A percentile compares a stretch with the other conserved stretches of the same genome.
phyloP scores from a whole-genome alignment of 768 basidiomycete species.

The Lentinus brumalis region DNA sequence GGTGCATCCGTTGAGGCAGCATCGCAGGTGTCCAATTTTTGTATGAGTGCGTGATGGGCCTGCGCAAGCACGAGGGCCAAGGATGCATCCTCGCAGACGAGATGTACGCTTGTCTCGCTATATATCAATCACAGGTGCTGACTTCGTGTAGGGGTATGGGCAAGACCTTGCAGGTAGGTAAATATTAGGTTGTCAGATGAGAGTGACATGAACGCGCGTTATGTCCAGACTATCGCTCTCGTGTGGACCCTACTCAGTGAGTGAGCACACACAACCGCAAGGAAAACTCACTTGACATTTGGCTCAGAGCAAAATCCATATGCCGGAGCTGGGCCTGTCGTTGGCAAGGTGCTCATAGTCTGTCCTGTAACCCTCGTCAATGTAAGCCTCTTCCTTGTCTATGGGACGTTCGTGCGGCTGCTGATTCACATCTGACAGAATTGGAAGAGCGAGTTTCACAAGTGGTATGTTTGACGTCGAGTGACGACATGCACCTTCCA shows the following conservation, averaged over 20 bases:
- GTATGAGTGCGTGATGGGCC: slow-evolving; percentile 95
- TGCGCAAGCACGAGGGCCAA: slow-evolving; percentile 86
- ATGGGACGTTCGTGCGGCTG: background rate
- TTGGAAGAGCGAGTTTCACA: slow-evolving; percentile 94
- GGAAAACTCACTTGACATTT: background rate
- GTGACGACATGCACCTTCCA: slow-evolving; percentile 41
- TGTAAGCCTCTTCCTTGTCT: slow-evolving; percentile 41
- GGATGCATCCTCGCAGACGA: slow-evolving; percentile 98
- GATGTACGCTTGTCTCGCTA: slow-evolving; percentile 52
- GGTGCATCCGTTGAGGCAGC: background rate
- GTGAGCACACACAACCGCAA: slow-evolving; percentile 25
- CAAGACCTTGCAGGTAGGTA: slow-evolving; percentile 81
- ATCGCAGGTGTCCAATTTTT: slow-evolving; percentile 76
- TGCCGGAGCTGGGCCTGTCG: slow-evolving; percentile 49
- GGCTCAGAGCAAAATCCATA: slow-evolving; percentile 82
- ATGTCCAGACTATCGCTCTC: slow-evolving; percentile 78
- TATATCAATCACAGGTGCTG: background rate
- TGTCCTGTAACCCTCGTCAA: slow-evolving; percentile 91
- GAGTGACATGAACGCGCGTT: background rate
- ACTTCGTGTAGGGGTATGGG: slow-evolving; percentile 78
- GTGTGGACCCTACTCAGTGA: slow-evolving; percentile 90
- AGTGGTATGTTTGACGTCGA: slow-evolving; percentile 61
- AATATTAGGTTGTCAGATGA: background rate
- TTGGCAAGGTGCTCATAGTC: slow-evolving; percentile 87
- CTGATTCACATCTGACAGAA: slow-evolving; percentile 52